Evolutionary conservation across 2,329 filamentous ascomycete species (phyloP), one percentile per base, ranked within the genome.

Genomic region (Rasamsonia emersonii): DNA sequence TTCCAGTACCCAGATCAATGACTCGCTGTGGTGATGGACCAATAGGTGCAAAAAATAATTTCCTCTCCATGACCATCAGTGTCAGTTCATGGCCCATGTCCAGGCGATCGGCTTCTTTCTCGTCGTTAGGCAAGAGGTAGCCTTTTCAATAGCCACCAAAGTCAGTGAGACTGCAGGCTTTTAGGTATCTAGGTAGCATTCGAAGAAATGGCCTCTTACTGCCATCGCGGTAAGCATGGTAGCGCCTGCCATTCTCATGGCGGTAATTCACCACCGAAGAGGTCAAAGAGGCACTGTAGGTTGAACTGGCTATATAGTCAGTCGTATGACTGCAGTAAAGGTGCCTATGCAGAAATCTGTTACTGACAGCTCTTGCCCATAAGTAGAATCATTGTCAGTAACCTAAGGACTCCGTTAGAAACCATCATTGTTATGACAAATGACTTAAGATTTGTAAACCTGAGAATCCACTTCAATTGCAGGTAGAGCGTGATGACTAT

Each of bases 1-100:
- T 34, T 5, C 39, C 39, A 19, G 39, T 39, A 18, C 39, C 38
- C 9, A 41, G 27, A 30, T 41, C 38, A 16, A 41, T 26, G 11
- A 27, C 35, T 6, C 23, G 18, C 14, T 24, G 26, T n/a, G 38
- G 38, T 4, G 26, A 13, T n/a, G 28, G 9, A 7, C 28, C 18
- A n/a, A 41, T 30, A 9, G 38, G 38, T 7, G 36, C 29, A 15
- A 38, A 27, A 24, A 34, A 38, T 4, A 41, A 19, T 20, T 28
- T 26, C 10, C 26, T 13, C 16, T 33, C 36, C 29, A 41, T 30
- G 11, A 36, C 19, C 20, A 21, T 14, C 24, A 33, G 26, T 14
- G 30, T 32, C 32, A 41, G 31, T 9, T 30, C 35, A 35, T 41
- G 38, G 21, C 24, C 20, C 10, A 41, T 39, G 26, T 41, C 38